A percentile compares a stretch with the other conserved stretches of the same genome.
Evolutionary conservation across 208 protist species (phyloP).

Genomic region (Angomonas deanei): DNA sequence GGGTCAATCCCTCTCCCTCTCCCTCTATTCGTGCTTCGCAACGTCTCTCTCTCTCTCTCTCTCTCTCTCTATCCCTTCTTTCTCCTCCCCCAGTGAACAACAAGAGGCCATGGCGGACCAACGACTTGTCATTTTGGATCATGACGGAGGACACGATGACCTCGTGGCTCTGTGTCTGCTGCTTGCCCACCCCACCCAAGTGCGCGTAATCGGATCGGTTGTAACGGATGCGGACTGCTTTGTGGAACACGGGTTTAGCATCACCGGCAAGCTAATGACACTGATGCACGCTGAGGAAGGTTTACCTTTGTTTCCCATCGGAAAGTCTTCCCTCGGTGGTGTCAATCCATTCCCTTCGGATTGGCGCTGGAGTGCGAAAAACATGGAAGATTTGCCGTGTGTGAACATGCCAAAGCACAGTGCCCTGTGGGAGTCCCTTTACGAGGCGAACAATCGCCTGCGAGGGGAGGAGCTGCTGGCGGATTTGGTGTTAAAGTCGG

Average conservation of each 20-base stretch:
- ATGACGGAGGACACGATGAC: slow-evolving; percentile 86
- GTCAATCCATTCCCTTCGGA: slow-evolving; percentile 82
- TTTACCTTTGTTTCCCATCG: slow-evolving; percentile 61
- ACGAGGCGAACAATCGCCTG: slow-evolving; percentile 32
- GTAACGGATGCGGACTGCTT: slow-evolving; percentile 85
- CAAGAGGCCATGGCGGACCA: not conserved
- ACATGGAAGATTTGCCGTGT: slow-evolving; percentile 82
- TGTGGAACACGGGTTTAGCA: slow-evolving; percentile 61
- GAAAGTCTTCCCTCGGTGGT: slow-evolving; percentile 52
- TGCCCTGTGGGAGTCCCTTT: slow-evolving; percentile 38
- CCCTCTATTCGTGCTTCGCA: too few relatives aligned
- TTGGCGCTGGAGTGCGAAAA: slow-evolving; percentile 77
- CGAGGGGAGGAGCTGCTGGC: slow-evolving; percentile 78
- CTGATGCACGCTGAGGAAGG: slow-evolving; percentile 45
- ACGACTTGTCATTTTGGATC: slow-evolving; percentile 71
- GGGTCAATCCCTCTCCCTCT: not conserved
- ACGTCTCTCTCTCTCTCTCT: too few relatives aligned
- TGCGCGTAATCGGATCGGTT: slow-evolving; percentile 74
- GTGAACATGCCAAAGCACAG: slow-evolving; percentile 60
- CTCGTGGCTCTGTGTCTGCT: slow-evolving; percentile 72
- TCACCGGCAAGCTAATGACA: slow-evolving; percentile 75
- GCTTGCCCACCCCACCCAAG: slow-evolving; percentile 60
- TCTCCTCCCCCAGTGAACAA: too few relatives aligned
- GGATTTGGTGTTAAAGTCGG: slow-evolving; percentile 64
- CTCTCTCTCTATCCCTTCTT: too few relatives aligned